A percentile compares a stretch with the other conserved stretches of the same genome.
Evolutionary conservation across 257 asterid genomes (phyloP).

Genomic region (Coffea eugenioides): DNA sequence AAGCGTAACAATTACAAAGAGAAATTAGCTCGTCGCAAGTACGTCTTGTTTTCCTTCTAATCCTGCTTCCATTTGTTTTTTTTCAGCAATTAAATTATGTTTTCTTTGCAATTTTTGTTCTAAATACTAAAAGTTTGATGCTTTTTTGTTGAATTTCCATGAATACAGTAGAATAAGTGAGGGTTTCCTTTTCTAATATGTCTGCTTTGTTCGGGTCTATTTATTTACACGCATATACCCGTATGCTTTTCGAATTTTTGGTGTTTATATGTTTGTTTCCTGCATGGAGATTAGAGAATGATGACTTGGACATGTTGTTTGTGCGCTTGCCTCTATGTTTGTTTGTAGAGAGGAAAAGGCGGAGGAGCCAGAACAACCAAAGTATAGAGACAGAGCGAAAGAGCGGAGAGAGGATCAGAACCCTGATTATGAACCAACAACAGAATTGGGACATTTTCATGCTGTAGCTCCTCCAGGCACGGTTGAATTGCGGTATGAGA

Average conservation of each 20-base stretch:
- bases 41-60: background rate
- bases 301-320: background rate
- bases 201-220: background rate
- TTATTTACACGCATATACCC: too few relatives aligned
- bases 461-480: conserved; percentile 99
- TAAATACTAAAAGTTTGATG: background rate
- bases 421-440: conserved; percentile 84
- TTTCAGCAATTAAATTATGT: background rate
- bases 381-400: conserved; percentile 92
- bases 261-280: background rate
- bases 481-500: conserved; percentile 59
- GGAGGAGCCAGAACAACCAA: conserved; percentile 78
- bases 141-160: background rate
- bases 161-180: background rate
- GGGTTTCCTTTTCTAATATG: background rate
- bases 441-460: conserved; percentile 82
- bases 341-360: conserved; percentile 75
- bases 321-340: background rate
- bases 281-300: background rate
- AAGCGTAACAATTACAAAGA: conserved; percentile 33
- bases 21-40: conserved; percentile 31
- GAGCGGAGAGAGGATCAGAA: conserved; percentile 96
- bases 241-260: background rate
- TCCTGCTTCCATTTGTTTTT: background rate
- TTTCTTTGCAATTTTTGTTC: background rate